phyloP scores from a whole-genome alignment of 2,329 filamentous ascomycete species.

The Aspergillus intermedius region DNA sequence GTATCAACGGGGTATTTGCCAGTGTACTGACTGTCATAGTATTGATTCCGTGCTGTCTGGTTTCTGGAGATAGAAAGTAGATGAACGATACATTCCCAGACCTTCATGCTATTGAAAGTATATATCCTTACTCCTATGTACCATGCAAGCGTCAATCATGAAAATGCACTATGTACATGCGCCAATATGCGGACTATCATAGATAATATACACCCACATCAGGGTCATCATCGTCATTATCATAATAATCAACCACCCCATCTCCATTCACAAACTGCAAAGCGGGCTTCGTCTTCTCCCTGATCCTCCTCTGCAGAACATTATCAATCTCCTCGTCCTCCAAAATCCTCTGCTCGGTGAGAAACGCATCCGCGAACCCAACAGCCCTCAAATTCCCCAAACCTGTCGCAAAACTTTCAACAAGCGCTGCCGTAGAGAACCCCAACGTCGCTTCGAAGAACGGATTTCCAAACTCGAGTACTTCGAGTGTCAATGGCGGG shows the following conservation, averaged over 20 bases:
- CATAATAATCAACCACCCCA: background rate
- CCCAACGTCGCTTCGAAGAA: constrained; percentile 9
- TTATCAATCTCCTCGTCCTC: constrained; percentile 25
- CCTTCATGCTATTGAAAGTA: background rate
- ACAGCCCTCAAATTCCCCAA: constrained; percentile 21
- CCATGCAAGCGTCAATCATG: constrained; percentile 1
- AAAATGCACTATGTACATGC: background rate
- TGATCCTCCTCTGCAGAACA: constrained; percentile 14
- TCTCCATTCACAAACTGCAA: background rate
- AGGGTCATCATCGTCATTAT: constrained; percentile 1
- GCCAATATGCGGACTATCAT: constrained; percentile 1
- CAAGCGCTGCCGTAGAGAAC: constrained; percentile 16
- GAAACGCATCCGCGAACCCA: constrained; percentile 22
- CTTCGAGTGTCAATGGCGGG: constrained; percentile 17
- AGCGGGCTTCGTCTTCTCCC: constrained; percentile 1
- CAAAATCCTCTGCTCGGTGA: constrained; percentile 10
- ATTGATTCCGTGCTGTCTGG: no score
- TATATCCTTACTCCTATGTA: background rate
- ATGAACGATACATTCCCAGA: background rate
- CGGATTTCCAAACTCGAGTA: constrained; percentile 23
- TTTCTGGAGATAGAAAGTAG: background rate
- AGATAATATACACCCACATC: constrained; percentile 15
- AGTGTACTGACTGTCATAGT: no score
- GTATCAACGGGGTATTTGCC: no score
- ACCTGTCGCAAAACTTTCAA: constrained; percentile 15